Evolutionary conservation across 257 asterid species (phyloP), one percentile per base, ranked within the genome.

Genomic region (Rhazya stricta): DNA sequence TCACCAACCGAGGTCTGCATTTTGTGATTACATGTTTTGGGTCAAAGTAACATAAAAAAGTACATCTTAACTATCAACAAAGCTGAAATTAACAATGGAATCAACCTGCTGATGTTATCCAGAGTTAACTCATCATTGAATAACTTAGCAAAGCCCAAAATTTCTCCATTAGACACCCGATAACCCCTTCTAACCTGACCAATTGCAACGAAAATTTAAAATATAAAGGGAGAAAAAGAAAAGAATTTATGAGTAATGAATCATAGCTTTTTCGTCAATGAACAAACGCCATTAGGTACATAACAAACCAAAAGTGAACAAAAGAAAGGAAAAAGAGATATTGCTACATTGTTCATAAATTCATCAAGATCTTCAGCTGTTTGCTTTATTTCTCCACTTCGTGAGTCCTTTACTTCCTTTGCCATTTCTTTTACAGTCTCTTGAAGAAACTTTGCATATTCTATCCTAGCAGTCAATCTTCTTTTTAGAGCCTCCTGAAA

Each of bases 341-440:
- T 36, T 6, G 39, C 50, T 61, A 89, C 98, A 88, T 85, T 86
- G 79, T 73, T 84, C 83, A 92, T 84, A 82, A 92, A 92, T 58
- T 87, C 93, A 77, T 92, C 98, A 65, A 92, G 97, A 82, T 91
- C 98, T 87, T 92, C 96, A 39, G 98, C 98, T 46, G 97, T 92
- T 82, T 85, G 86, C 91, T 85, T 92, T 69, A 60, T 71, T 78
- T 92, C 98, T 56, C 98, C 98, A 68, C 92, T 91, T 57, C 90
- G 84, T 75, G 96, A 88, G 84, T 88, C 90, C 85, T 92, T 91
- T 70, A 92, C 90, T 81, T 92, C 97, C 82, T 88, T 88, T 25
- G 97, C 96, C 97, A 92, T 92, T 82, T 92, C 96, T 82, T 84
- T 83, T 74, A 89, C 96, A 25, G 96, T 92, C 48, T 88, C 97